phyloP scores from a whole-genome alignment of 139 green algal species.

The Penium margaritaceum region DNA sequence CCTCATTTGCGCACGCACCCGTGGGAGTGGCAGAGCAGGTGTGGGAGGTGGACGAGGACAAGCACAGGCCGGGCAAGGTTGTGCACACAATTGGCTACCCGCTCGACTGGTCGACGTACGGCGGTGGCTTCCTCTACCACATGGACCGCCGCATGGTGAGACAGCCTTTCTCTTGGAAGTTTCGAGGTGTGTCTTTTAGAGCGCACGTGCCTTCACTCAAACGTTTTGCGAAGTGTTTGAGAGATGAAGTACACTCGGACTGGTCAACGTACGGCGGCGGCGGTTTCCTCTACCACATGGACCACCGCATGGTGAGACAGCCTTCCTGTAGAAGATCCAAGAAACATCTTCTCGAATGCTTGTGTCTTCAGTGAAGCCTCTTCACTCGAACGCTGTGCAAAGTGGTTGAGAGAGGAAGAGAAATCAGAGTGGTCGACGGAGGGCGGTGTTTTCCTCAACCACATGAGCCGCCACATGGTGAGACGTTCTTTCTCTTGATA shows the following conservation, averaged over 20 bases:
- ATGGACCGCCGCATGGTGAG: slow-evolving; percentile 61
- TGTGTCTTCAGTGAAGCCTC: too few relatives aligned
- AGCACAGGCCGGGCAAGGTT: slow-evolving; percentile 67
- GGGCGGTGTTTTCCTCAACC: slow-evolving; percentile 85
- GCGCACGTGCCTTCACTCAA: too few relatives aligned
- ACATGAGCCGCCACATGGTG: slow-evolving; percentile 68
- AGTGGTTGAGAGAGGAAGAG: too few relatives aligned
- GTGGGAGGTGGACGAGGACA: slow-evolving; percentile 58
- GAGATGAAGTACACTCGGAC: too few relatives aligned
- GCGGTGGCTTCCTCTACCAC: slow-evolving; percentile 87
- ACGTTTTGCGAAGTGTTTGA: too few relatives aligned
- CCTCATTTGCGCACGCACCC: neutral
- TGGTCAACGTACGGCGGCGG: slow-evolving; percentile 71
- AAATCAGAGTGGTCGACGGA: slow-evolving; percentile 63
- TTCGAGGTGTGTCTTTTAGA: too few relatives aligned
- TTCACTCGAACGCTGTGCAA: too few relatives aligned
- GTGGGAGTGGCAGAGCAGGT: too few relatives aligned
- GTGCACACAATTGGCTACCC: slow-evolving; percentile 79
- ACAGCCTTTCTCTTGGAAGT: too few relatives aligned
- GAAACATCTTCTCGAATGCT: too few relatives aligned
- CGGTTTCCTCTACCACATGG: slow-evolving; percentile 90
- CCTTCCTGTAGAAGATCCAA: too few relatives aligned
- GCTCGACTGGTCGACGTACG: slow-evolving; percentile 65
- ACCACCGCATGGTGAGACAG: slow-evolving; percentile 48
- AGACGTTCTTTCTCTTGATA: too few relatives aligned